A percentile compares a stretch with the other conserved stretches of the same genome.
These are phyloP conservation scores for Musa balbisiana DNA, from an alignment of 202 grass and related monocot species.

Conservation along the genomic window DNA sequence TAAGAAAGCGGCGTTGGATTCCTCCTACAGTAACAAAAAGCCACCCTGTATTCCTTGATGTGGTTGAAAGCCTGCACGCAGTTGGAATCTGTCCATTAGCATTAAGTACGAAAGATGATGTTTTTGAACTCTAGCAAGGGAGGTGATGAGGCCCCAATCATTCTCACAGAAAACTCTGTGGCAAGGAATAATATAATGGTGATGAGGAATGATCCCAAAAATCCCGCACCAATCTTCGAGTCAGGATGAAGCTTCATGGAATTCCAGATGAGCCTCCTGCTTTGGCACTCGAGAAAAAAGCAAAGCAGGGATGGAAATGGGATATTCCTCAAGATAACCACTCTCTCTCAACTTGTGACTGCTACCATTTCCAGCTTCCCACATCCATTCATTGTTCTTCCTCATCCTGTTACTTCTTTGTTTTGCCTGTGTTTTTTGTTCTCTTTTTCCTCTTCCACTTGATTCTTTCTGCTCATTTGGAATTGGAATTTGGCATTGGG, in stretches of 20 bases:
- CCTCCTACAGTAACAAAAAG: no score
- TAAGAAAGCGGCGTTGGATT: no score
- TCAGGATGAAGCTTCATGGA: not conserved
- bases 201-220: not conserved
- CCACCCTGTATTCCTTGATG: no score
- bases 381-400: not conserved
- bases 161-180: no score
- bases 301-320: not conserved
- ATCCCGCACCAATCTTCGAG: no score
- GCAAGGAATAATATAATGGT: no score
- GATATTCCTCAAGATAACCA: slow-evolving; percentile 13
- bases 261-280: not conserved
- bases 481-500: slow-evolving; percentile 4
- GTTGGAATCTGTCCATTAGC: not conserved
- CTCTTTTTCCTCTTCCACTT: not conserved
- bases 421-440: not conserved
- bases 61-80: not conserved
- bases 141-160: no score
- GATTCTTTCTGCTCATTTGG: not conserved
- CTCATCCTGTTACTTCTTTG: not conserved
- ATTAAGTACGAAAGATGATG: no score
- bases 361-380: not conserved
- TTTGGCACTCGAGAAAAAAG: not conserved
- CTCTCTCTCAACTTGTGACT: not conserved
- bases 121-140: no score